Evolutionary conservation across 306 rosid species (phyloP), one percentile per base, ranked within the genome.

Genomic region (Cicer judaicum): DNA sequence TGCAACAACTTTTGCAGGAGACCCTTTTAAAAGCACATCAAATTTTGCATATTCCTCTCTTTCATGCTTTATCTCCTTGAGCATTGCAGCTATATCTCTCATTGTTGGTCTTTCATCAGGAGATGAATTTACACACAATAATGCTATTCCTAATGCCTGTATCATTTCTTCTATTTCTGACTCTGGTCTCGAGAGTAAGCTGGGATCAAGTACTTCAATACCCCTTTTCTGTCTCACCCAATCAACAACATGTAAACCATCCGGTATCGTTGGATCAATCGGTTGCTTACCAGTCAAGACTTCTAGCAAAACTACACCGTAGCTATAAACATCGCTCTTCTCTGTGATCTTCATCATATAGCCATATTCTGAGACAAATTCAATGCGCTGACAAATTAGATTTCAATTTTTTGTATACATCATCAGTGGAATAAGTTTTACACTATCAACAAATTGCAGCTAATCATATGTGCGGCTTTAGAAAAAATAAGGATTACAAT

Each of bases 241-340:
- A 77, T 94, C 97, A 73, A 90, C 98, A 5, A 93, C 83, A 71
- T 94, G 97, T 60, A 85, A 78, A 10, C 97, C 97, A 1, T 90
- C 97, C 0, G 97, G 93, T 59, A 91, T 91, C 0, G 96, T 94
- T n/a, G 98, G 98, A 83, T 94, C 98, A 29, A 94, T 94, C 5
- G 97, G 97, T 84, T 91, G 98, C 83, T 94, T 94, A 7, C 98
- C 98, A 0, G 97, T 94, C 78, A 94, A 77, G 39, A 91, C 96
- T 85, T 93, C 98, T 72, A 93, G 56, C 42, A 93, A 38, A 0
- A 93, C 96, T 1, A 93, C 86, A 0, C 98, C 98, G 15, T 87
- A 91, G 86, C 98, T 94, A 7, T 94, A 94, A 59, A 94, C 93
- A 12, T 94, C 88, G 11, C 88, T 81, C 73, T 85, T 85, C 74